Conservation (phyloP, 352 stramenopile genomes). For the Phytophthora meadii region DNA sequence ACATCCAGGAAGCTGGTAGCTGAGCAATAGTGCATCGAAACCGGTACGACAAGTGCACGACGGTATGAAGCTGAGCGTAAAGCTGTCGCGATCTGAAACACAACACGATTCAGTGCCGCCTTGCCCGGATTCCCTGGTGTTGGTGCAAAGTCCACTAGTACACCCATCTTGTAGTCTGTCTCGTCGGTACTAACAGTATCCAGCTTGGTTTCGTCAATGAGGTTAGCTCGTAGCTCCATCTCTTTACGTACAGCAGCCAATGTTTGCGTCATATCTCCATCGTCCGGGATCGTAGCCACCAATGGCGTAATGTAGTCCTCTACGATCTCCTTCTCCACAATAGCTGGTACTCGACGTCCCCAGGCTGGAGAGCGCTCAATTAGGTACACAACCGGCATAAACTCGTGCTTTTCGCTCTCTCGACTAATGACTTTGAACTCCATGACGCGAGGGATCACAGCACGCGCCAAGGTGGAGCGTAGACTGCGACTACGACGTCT, state of each 20-base stretch:
- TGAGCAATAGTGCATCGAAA: slow-evolving; percentile 71
- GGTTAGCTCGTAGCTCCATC: slow-evolving; percentile 51
- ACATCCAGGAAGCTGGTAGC: slow-evolving; percentile 54
- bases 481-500: slow-evolving; percentile 25
- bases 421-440: slow-evolving; percentile 84
- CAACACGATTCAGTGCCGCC: slow-evolving; percentile 59
- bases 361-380: slow-evolving; percentile 67
- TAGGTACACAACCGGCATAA: slow-evolving; percentile 79
- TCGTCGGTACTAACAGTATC: slow-evolving; percentile 51
- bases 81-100: slow-evolving; percentile 57
- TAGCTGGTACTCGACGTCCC: slow-evolving; percentile 51
- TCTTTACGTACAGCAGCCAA: slow-evolving; percentile 39
- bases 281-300: slow-evolving; percentile 31
- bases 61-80: slow-evolving; percentile 47
- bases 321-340: slow-evolving; percentile 60
- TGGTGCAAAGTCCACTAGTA: slow-evolving; percentile 61
- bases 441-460: slow-evolving; percentile 69
- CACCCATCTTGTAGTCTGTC: slow-evolving; percentile 65
- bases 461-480: slow-evolving; percentile 42
- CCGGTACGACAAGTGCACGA: slow-evolving; percentile 64
- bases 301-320: slow-evolving; percentile 71
- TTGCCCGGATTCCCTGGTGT: slow-evolving; percentile 40
- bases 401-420: slow-evolving; percentile 78
- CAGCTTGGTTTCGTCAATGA: slow-evolving; percentile 46
- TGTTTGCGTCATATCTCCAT: slow-evolving; percentile 25